Conservation (phyloP, 805 yeast genomes). For the Teunomyces kruisii region DNA sequence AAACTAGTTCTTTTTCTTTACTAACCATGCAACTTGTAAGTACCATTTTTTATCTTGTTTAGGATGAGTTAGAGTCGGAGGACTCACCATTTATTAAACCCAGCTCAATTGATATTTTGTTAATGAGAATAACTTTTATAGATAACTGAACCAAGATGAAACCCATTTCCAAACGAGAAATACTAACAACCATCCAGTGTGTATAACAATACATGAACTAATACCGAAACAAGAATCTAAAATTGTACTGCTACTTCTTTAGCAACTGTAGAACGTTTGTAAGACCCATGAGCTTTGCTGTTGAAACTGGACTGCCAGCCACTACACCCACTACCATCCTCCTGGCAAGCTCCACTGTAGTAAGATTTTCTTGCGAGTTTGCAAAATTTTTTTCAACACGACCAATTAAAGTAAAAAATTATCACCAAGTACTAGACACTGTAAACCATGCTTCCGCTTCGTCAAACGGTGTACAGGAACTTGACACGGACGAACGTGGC, state of each 20-base stretch:
- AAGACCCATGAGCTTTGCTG: not conserved
- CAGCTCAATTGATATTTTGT: conserved; percentile 46
- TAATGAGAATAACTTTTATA: conserved; percentile 34
- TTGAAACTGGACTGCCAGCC: not conserved
- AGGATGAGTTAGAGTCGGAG: conserved; percentile 42
- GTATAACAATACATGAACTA: not conserved
- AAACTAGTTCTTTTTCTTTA: not conserved
- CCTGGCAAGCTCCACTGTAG: not conserved
- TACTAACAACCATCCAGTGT: not conserved
- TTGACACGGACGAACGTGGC: conserved; percentile 10
- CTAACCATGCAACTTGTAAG: conserved; percentile 7
- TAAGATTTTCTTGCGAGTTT: not conserved
- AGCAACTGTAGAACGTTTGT: too few relatives aligned
- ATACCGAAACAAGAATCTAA: not conserved
- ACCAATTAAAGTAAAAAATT: conserved; percentile 4
- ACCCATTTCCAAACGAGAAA: not conserved
- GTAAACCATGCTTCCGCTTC: conserved; percentile 18
- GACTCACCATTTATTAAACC: conserved; percentile 37
- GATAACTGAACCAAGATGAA: conserved; percentile 21
- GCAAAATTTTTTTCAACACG: conserved; percentile 1
- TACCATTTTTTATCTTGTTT: conserved; percentile 6
- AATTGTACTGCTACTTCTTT: too few relatives aligned
- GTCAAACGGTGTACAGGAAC: conserved; percentile 13
- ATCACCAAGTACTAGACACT: not conserved
- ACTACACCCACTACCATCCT: too few relatives aligned